These are phyloP conservation scores for Cercophora scortea DNA, from an alignment of 495 filamentous ascomycete species.

Conservation along the genomic window DNA sequence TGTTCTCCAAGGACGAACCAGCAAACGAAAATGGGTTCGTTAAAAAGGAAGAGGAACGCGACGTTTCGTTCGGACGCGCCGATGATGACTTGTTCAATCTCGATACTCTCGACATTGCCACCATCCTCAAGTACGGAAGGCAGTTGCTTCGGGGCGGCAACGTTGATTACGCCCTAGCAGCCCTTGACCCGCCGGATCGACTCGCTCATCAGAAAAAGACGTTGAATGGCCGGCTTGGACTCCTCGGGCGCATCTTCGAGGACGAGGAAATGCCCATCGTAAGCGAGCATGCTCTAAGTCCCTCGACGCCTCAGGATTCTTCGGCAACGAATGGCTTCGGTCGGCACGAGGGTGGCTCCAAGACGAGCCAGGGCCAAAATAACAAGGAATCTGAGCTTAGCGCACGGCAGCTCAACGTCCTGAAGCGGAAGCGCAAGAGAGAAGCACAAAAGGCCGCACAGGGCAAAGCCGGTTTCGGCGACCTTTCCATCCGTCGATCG, in stretches of 20 bases:
- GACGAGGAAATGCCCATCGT: slow-evolving; percentile 65
- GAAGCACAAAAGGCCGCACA: slow-evolving; percentile 72
- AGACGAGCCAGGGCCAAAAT: slow-evolving; percentile 24
- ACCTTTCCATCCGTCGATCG: slow-evolving; percentile 64
- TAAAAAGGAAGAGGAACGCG: slow-evolving; percentile 46
- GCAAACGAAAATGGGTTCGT: slow-evolving; percentile 25
- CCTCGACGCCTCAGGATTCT: slow-evolving; percentile 33
- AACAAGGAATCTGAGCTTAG: slow-evolving; percentile 69
- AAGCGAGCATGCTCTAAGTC: slow-evolving; percentile 27
- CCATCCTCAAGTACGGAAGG: slow-evolving; percentile 74
- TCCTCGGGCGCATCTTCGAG: slow-evolving; percentile 70
- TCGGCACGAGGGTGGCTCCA: slow-evolving; percentile 25
- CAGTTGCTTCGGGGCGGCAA: slow-evolving; percentile 73
- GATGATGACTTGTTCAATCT: slow-evolving; percentile 58
- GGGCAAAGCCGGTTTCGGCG: slow-evolving; percentile 68
- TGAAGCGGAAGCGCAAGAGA: slow-evolving; percentile 84
- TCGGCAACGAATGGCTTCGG: slow-evolving; percentile 33
- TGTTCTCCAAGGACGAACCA: slow-evolving; percentile 40
- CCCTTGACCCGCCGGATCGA: slow-evolving; percentile 70
- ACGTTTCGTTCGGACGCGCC: slow-evolving; percentile 18
- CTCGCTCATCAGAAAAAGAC: slow-evolving; percentile 85
- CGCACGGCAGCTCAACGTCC: slow-evolving; percentile 83
- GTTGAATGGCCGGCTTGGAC: slow-evolving; percentile 70
- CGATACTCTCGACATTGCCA: slow-evolving; percentile 65
- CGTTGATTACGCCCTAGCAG: slow-evolving; percentile 73